A percentile compares a stretch with the other conserved stretches of the same genome.
These are phyloP conservation scores for Hericium erinaceus DNA, from an alignment of 768 basidiomycete genomes.

Conservation along the genomic window DNA sequence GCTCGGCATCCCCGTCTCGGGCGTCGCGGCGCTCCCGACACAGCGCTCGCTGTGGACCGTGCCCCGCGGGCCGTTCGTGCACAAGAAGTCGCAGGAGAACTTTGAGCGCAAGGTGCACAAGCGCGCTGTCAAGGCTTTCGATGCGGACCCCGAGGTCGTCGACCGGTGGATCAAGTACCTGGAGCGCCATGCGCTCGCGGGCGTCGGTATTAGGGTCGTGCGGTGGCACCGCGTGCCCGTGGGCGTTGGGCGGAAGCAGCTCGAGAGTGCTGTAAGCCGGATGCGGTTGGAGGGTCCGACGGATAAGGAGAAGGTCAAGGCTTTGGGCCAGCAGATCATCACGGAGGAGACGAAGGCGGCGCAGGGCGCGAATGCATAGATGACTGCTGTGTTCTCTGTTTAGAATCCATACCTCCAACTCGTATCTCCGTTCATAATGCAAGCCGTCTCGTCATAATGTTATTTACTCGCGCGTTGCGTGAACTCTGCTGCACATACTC, in stretches of 20 bases:
- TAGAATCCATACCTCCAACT: no score
- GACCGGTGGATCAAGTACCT: conserved; percentile 77
- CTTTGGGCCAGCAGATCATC: conserved; percentile 21
- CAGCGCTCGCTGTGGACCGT: conserved; percentile 82
- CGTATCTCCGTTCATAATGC: no score
- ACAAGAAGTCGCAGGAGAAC: conserved; percentile 95
- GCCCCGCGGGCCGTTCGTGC: conserved; percentile 72
- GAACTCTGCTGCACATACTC: no score
- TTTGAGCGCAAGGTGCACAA: conserved; percentile 82
- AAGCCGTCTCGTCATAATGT: no score
- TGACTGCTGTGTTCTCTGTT: no score
- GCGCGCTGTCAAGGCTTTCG: conserved; percentile 84
- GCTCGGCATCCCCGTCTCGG: conserved; percentile 70
- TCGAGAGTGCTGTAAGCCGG: conserved; percentile 26
- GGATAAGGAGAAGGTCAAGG: conserved; percentile 25
- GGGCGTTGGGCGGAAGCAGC: conserved; percentile 36
- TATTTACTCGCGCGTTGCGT: no score
- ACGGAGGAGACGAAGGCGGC: conserved; percentile 21
- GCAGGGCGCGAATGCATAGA: neutral
- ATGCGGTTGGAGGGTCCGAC: conserved; percentile 23
- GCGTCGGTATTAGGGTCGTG: conserved; percentile 80
- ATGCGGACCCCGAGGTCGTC: conserved; percentile 71
- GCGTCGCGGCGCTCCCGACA: conserved; percentile 57
- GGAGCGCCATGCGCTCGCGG: conserved; percentile 62
- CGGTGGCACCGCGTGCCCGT: conserved; percentile 62